Conservation (phyloP, 345 rosid species). For the Euclidium syriacum region DNA sequence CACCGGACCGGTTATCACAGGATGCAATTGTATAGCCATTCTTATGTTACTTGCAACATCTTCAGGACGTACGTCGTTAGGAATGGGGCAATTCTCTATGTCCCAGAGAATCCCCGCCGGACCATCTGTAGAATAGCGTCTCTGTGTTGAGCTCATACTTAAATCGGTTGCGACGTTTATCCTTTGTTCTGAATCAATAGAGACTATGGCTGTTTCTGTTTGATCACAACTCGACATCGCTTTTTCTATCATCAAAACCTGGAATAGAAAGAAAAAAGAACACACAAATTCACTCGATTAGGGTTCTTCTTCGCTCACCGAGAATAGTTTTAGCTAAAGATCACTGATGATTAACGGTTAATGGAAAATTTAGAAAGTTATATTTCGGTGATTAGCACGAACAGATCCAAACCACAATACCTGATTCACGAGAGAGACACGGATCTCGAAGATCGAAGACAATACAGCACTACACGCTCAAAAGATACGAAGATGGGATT, state of each 20-base stretch:
- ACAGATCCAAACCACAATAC: neutral
- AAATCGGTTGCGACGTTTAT: constrained; percentile 27
- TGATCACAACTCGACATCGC: constrained; percentile 12
- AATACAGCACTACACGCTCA: neutral
- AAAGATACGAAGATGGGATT: neutral
- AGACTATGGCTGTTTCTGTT: constrained; percentile 22
- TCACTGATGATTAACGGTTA: too few relatives aligned
- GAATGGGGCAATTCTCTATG: constrained; percentile 91
- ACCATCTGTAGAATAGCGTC: constrained; percentile 38
- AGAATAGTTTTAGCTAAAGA: too few relatives aligned
- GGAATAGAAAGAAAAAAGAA: neutral
- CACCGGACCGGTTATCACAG: constrained; percentile 71
- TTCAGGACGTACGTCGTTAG: constrained; percentile 86
- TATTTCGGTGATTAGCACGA: neutral
- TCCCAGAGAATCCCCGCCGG: constrained; percentile 93
- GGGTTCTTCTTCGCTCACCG: neutral
- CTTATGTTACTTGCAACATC: constrained; percentile 89
- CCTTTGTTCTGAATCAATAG: constrained; percentile 11
- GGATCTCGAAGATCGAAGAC: neutral
- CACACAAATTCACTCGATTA: neutral
- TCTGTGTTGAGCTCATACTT: constrained; percentile 25
- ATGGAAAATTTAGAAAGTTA: too few relatives aligned
- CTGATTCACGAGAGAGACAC: neutral
- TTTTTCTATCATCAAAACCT: constrained; percentile 1
- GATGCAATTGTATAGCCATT: constrained; percentile 87